A percentile compares a stretch with the other conserved stretches of the same genome.
These are phyloP conservation scores for Artemisia tridentata DNA, from an alignment of 129 eudicot genomes.

Conservation along the genomic window DNA sequence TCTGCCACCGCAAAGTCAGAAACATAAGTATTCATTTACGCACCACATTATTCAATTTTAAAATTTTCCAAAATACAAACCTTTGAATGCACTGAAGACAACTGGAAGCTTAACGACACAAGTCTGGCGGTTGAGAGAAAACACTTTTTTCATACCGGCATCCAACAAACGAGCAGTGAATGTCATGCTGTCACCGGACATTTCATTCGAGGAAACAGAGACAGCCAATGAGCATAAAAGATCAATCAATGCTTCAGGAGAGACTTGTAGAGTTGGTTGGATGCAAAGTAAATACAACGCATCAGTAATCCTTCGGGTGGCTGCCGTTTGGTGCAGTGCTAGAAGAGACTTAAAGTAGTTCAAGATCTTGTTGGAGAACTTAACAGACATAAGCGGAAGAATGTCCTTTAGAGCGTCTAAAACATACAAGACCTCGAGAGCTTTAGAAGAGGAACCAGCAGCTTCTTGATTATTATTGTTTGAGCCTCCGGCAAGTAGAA, in stretches of 20 bases:
- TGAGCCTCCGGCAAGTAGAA: conserved; percentile 86
- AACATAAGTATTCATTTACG: conserved; percentile 13
- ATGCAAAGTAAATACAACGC: conserved; percentile 62
- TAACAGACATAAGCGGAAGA: conserved; percentile 72
- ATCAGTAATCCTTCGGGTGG: conserved; percentile 75
- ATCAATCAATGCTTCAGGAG: conserved; percentile 69
- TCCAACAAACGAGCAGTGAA: conserved; percentile 79
- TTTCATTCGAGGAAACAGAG: conserved; percentile 57
- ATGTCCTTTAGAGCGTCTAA: conserved; percentile 71
- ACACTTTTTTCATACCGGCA: conserved; percentile 74
- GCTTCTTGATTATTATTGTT: conserved; percentile 52
- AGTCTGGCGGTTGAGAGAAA: conserved; percentile 53
- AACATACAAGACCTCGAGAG: conserved; percentile 76
- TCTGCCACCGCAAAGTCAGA: conserved; percentile 41
- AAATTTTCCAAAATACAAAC: conserved; percentile 29
- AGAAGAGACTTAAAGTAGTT: conserved; percentile 70
- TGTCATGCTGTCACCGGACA: conserved; percentile 89
- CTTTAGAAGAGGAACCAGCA: conserved; percentile 41
- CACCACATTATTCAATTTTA: not conserved
- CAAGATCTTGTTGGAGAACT: conserved; percentile 61
- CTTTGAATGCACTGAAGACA: conserved; percentile 69
- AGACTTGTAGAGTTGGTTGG: conserved; percentile 54
- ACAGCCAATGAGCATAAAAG: conserved; percentile 67
- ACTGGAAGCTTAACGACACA: conserved; percentile 91
- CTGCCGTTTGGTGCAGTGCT: conserved; percentile 62